Evolutionary conservation across 345 rosid genomes (phyloP), one percentile per base, ranked within the genome.

Genomic region (Ricinus communis): DNA sequence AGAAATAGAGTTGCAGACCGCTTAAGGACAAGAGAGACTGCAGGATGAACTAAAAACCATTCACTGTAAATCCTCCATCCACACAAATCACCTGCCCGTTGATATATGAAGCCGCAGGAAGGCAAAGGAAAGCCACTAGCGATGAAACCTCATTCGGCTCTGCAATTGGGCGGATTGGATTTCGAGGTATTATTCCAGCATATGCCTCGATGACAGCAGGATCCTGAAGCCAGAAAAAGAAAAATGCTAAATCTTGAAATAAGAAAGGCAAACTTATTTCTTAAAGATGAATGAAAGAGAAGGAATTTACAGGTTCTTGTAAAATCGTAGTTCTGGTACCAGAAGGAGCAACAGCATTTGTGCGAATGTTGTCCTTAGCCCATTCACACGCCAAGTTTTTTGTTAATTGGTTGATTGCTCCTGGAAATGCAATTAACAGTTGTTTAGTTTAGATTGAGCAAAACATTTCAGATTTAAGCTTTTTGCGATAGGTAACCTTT

Each of bases 331-430:
- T 66, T 51, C 46, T 66, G 9, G 28, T 66, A 5, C 21, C 60
- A 8, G 40, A 52, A 16, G 70, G 64, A 5, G 70, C 62, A 43
- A 64, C 63, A 1, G 70, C 38, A 19, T 72, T 72, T 0, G 64
- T 55, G 16, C 76, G 76, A 65, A 72, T 65, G 5, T 56, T 65
- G 57, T 72, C 76, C 25, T 72, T 65, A 4, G 76, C 76, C 76
- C 70, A 72, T 45, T 72, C 76, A 15, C 70, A 64, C 0, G 70
- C 76, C 65, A 73, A 55, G 7, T 22, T 46, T 24, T 27, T 73
- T 8, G 76, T 73, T 3, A 65, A 30, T 58, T 73, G 65, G 25
- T 73, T 57, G 10, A 66, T 57, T 46, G 71, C 76, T 56, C 71
- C 76, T 73, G 70, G 4, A 62, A 19, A 27, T 33, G 6, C 38